Evolutionary conservation across 1,284 basidiomycete genomes (phyloP).

Genomic region (Ganoderma sinense): DNA sequence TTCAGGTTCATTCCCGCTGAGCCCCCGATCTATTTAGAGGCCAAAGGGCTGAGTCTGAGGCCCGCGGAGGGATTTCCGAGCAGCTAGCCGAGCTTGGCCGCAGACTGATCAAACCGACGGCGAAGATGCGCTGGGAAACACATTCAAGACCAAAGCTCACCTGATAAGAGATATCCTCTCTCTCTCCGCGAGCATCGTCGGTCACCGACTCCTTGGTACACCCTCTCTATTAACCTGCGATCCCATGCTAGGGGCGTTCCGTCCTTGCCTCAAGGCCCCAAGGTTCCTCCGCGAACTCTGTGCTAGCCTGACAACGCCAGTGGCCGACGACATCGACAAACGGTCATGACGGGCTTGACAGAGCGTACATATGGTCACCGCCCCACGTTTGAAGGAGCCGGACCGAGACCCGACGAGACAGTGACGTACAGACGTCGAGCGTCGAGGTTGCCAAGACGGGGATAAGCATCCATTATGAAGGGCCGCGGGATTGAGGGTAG

Average conservation of each 20-base stretch:
- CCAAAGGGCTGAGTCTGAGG: background rate
- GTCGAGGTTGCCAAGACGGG: background rate
- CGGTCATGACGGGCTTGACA: background rate
- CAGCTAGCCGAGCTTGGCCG: background rate
- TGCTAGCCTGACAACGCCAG: background rate
- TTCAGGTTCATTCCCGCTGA: background rate
- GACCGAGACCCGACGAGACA: background rate
- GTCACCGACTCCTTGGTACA: background rate
- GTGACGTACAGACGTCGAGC: background rate
- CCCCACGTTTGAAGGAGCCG: background rate
- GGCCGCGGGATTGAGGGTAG: background rate
- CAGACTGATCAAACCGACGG: background rate
- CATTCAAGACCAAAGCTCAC: background rate
- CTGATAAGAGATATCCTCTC: background rate
- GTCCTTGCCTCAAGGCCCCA: background rate
- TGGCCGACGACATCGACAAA: background rate
- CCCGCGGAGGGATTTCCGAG: background rate
- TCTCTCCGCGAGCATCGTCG: background rate
- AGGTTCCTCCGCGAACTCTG: background rate
- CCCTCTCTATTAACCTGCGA: background rate
- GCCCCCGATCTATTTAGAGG: background rate
- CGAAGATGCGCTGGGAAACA: background rate
- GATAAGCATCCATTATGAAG: background rate
- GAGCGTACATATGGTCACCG: background rate
- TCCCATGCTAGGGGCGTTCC: slow-evolving; percentile 4